Conservation (phyloP, 2,329 filamentous ascomycete genomes). For the Boeremia lycopersici region DNA sequence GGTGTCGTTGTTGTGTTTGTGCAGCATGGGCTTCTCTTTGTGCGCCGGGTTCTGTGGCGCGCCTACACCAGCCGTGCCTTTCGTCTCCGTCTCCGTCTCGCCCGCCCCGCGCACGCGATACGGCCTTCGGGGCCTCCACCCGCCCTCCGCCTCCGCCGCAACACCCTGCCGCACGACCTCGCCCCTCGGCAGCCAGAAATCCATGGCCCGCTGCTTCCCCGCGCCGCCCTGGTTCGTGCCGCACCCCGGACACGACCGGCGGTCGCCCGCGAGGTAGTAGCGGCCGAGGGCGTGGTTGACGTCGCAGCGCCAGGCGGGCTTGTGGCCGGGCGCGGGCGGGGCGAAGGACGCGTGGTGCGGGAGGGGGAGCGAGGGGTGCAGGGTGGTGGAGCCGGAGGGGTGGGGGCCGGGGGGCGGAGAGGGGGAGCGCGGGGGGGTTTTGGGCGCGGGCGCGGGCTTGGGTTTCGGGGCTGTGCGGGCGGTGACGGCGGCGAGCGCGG, state of each 20-base stretch:
- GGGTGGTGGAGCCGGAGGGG: conserved; percentile 30
- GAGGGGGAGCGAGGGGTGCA: conserved; percentile 36
- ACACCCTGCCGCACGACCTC: conserved; percentile 28
- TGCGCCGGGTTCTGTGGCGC: too few relatives aligned
- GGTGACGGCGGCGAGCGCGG: conserved; percentile 21
- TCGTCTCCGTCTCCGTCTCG: too few relatives aligned
- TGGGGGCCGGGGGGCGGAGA: conserved; percentile 28
- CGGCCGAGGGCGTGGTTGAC: conserved; percentile 36
- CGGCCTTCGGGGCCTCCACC: conserved; percentile 27
- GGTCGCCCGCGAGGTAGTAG: conserved; percentile 38
- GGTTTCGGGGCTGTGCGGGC: conserved; percentile 20
- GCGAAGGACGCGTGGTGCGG: conserved; percentile 26
- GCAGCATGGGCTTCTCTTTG: too few relatives aligned
- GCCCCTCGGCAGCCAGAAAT: conserved; percentile 33
- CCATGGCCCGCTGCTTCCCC: conserved; percentile 26
- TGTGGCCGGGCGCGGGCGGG: conserved; percentile 13
- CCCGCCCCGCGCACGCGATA: conserved; percentile 19
- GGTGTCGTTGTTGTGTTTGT: neutral
- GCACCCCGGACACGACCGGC: conserved; percentile 31
- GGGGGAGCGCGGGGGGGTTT: conserved; percentile 17
- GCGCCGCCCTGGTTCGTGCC: conserved; percentile 19
- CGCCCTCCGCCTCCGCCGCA: conserved; percentile 14
- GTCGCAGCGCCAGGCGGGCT: conserved; percentile 37
- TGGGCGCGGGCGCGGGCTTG: conserved; percentile 1
- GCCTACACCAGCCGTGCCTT: too few relatives aligned